phyloP scores from a whole-genome alignment of 1,284 basidiomycete genomes.

The Rhodofomes roseus region DNA sequence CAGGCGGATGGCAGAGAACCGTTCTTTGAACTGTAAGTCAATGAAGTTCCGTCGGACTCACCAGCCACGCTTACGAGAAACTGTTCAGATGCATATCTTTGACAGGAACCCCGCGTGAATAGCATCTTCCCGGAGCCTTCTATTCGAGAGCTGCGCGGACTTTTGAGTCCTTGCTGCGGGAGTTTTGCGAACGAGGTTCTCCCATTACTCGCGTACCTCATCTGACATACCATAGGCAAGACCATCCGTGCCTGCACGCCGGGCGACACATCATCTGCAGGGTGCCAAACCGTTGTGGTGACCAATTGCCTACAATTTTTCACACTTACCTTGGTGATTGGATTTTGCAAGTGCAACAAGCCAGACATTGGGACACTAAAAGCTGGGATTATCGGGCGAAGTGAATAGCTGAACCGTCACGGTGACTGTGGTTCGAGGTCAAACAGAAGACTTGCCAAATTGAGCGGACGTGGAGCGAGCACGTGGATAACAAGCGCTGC shows the following conservation, averaged over 20 bases:
- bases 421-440: neutral
- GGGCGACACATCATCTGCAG: too few relatives aligned
- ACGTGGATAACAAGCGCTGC: neutral
- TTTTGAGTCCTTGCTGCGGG: neutral
- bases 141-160: neutral
- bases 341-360: too few relatives aligned
- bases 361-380: too few relatives aligned
- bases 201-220: neutral
- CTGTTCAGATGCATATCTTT: neutral
- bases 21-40: neutral
- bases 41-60: neutral
- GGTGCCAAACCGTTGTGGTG: too few relatives aligned
- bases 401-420: too few relatives aligned
- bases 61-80: neutral
- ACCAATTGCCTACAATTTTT: too few relatives aligned
- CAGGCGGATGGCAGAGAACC: neutral
- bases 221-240: neutral
- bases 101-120: neutral
- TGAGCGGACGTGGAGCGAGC: neutral
- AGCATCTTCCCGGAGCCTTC: neutral
- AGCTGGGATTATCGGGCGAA: too few relatives aligned
- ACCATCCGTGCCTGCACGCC: neutral
- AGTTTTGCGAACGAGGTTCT: neutral
- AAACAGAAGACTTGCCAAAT: neutral
- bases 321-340: too few relatives aligned